Conservation (phyloP, 2,329 filamentous ascomycete genomes). For the Cercospora sp. region DNA sequence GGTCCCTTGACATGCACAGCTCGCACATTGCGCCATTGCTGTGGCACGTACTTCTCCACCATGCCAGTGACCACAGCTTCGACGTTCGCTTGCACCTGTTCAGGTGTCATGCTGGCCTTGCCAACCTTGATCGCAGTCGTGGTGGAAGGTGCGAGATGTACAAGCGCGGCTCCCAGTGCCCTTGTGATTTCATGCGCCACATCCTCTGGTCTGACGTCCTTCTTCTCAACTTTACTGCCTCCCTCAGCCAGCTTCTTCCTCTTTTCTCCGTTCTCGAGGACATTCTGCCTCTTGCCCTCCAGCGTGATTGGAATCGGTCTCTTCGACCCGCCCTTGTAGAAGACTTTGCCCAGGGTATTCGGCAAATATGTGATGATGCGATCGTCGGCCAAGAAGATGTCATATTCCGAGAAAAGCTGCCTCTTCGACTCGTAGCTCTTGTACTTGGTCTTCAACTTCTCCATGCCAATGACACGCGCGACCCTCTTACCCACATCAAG, state of each 20-base stretch:
- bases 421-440: slow-evolving; percentile 83
- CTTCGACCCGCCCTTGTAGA: slow-evolving; percentile 82
- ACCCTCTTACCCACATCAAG: slow-evolving; percentile 50
- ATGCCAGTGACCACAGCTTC: slow-evolving; percentile 68
- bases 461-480: slow-evolving; percentile 69
- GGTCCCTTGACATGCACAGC: slow-evolving; percentile 88
- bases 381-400: slow-evolving; percentile 91
- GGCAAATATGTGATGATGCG: slow-evolving; percentile 74
- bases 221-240: slow-evolving; percentile 41
- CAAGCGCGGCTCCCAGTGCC: slow-evolving; percentile 72
- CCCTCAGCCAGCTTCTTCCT: slow-evolving; percentile 45
- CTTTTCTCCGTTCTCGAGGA: slow-evolving; percentile 56
- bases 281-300: slow-evolving; percentile 52
- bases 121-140: slow-evolving; percentile 81
- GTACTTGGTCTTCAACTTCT: slow-evolving; percentile 86
- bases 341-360: slow-evolving; percentile 80
- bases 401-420: slow-evolving; percentile 81
- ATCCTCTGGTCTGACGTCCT: slow-evolving; percentile 60
- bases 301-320: slow-evolving; percentile 82
- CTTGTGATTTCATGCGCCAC: slow-evolving; percentile 80
- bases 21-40: slow-evolving; percentile 84
- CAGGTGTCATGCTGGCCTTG: slow-evolving; percentile 68
- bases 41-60: slow-evolving; percentile 76
- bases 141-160: slow-evolving; percentile 74
- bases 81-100: slow-evolving; percentile 79